phyloP scores from a whole-genome alignment of 495 filamentous ascomycete genomes.

The Tuber borchii region DNA sequence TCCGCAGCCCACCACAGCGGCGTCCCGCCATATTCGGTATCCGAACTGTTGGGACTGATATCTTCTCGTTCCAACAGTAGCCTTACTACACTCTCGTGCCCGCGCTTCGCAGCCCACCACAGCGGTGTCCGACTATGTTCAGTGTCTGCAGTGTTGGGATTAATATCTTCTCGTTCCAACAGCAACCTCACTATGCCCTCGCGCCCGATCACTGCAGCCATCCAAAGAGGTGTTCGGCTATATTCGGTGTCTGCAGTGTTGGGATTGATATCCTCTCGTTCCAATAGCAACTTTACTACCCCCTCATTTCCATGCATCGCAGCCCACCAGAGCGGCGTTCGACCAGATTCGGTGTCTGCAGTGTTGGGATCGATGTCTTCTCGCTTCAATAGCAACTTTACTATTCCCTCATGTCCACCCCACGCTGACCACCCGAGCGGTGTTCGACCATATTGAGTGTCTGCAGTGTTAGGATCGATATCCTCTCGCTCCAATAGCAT shows the following conservation, averaged over 20 bases:
- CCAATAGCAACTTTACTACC: not conserved
- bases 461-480: not conserved
- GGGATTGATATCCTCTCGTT: not conserved
- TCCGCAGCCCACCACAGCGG: not conserved
- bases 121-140: too few species aligned
- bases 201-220: too few species aligned
- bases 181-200: not conserved
- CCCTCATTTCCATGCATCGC: not conserved
- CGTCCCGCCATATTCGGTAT: not conserved
- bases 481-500: not conserved
- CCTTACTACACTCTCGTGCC: not conserved
- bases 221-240: not conserved
- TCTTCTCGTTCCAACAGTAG: not conserved
- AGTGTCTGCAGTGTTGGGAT: too few species aligned
- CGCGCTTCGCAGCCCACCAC: too few species aligned
- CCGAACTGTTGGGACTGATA: not conserved
- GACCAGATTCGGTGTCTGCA: not conserved
- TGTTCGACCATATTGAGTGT: not conserved
- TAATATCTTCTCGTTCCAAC: not conserved
- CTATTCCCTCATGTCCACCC: not conserved
- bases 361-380: not conserved
- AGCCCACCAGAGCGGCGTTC: not conserved
- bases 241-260: not conserved
- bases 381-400: not conserved
- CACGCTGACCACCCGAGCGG: not conserved